Percentiles rank a stretch among this genome's conserved stretches.
Evolutionary conservation across 1,139 yeast species (phyloP).

Genomic region (Taphrina wiesneri): DNA sequence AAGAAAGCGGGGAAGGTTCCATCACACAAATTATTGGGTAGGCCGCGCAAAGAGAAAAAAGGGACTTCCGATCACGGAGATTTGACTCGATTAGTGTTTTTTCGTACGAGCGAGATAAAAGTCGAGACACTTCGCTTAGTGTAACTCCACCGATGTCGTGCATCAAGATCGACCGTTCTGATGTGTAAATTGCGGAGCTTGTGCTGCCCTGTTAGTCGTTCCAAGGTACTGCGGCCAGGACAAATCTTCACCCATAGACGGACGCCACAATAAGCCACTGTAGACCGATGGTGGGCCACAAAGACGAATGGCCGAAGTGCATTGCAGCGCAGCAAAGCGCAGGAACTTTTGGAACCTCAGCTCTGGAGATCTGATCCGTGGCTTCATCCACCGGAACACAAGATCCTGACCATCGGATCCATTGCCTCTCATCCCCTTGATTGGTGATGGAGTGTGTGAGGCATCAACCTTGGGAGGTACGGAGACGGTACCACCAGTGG

Average conservation of each 20-base stretch:
- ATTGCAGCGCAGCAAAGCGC: too few relatives aligned
- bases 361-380: too few relatives aligned
- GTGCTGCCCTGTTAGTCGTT: not conserved
- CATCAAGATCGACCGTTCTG: not conserved
- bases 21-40: too few relatives aligned
- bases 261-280: not conserved
- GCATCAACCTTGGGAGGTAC: too few relatives aligned
- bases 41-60: too few relatives aligned
- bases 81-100: not conserved
- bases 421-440: too few relatives aligned
- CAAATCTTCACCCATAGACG: not conserved
- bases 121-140: not conserved
- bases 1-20: too few relatives aligned
- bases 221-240: not conserved
- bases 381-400: not conserved
- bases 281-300: too few relatives aligned
- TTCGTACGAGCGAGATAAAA: too few relatives aligned
- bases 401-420: not conserved
- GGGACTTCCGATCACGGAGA: not conserved
- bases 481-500: not conserved
- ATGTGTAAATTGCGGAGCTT: not conserved
- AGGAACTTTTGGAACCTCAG: too few relatives aligned
- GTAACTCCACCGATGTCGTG: not conserved
- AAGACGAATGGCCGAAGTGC: too few relatives aligned
- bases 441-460: too few relatives aligned